These are phyloP conservation scores for Hymenoscyphus salicellus DNA, from an alignment of 2,329 filamentous ascomycete species.

Conservation along the genomic window DNA sequence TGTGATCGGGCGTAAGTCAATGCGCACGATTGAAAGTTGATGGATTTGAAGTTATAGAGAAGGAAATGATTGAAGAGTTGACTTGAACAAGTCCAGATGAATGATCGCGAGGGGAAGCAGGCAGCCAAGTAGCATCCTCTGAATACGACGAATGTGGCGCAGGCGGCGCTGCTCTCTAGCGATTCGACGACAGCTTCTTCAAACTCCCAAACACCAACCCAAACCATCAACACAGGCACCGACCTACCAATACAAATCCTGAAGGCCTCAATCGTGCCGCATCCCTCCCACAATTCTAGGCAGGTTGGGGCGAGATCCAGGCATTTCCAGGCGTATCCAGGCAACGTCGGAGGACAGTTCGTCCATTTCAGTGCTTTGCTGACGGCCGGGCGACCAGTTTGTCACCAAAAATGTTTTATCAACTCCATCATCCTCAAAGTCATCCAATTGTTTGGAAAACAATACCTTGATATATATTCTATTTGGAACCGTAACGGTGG, in stretches of 20 bases:
- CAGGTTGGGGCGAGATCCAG: neutral
- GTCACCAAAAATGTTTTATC: too few relatives aligned
- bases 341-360: conserved; percentile 2
- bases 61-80: conserved; percentile 2
- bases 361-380: neutral
- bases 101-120: neutral
- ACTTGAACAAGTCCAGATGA: neutral
- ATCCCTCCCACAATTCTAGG: neutral
- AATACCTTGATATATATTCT: too few relatives aligned
- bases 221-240: neutral
- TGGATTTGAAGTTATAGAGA: neutral
- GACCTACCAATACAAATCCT: too few relatives aligned
- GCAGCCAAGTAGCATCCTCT: neutral
- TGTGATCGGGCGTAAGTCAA: neutral
- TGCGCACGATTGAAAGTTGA: neutral
- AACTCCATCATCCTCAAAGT: too few relatives aligned
- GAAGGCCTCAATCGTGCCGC: neutral
- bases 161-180: neutral
- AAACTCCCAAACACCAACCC: neutral
- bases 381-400: neutral
- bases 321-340: neutral
- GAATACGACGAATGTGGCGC: neutral
- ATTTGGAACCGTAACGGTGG: too few relatives aligned
- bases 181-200: neutral
- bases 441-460: too few relatives aligned